Conservation (phyloP, 495 filamentous ascomycete species). For the Letharia columbiana region DNA sequence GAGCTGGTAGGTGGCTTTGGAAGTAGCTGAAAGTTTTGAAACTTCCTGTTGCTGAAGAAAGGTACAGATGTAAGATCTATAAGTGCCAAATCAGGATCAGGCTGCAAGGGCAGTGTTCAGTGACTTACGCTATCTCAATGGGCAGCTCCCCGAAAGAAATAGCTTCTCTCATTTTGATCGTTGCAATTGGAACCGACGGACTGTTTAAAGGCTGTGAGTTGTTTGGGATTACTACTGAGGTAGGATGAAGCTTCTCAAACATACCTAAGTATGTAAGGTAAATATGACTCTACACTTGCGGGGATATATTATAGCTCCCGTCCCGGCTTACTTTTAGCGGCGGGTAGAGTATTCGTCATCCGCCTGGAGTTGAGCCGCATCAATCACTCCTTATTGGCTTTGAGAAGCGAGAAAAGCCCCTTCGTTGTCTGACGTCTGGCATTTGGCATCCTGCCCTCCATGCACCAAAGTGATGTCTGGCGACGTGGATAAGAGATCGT, state of each 20-base stretch:
- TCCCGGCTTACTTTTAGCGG: slow-evolving; percentile 1
- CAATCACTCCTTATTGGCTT: slow-evolving; percentile 14
- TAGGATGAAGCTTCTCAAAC: no score
- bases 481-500: slow-evolving; percentile 4
- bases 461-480: slow-evolving; percentile 10
- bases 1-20: slow-evolving; percentile 29
- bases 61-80: slow-evolving; percentile 27
- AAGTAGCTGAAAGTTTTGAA: slow-evolving; percentile 27
- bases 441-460: neutral
- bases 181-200: neutral
- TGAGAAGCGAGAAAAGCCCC: neutral
- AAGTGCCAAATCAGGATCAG: neutral
- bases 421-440: neutral
- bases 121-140: slow-evolving; percentile 29
- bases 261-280: no score
- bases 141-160: slow-evolving; percentile 19
- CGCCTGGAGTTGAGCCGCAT: slow-evolving; percentile 7
- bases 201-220: neutral
- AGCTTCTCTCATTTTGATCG: slow-evolving; percentile 4
- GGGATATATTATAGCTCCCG: neutral
- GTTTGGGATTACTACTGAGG: neutral
- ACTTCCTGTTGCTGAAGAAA: slow-evolving; percentile 26
- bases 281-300: neutral
- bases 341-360: neutral
- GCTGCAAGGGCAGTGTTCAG: neutral